Conservation (phyloP, 768 basidiomycete species). For the Antrodiella citrinella region DNA sequence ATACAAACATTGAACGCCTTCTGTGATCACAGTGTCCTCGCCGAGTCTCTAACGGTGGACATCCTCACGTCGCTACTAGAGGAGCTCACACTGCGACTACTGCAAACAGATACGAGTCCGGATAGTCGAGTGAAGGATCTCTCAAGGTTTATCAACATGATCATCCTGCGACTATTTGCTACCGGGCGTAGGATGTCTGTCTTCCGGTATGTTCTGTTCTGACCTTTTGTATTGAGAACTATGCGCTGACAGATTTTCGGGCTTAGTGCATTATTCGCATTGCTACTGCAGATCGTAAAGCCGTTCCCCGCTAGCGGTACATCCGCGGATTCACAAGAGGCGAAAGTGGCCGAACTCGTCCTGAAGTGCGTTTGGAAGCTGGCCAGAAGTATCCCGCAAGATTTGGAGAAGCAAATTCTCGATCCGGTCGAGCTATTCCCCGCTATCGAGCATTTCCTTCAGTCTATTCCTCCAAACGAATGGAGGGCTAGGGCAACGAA, state of each 20-base stretch:
- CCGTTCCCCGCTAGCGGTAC: conserved; percentile 76
- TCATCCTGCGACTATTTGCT: conserved; percentile 87
- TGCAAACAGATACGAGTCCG: conserved; percentile 87
- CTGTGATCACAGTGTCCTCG: conserved; percentile 83
- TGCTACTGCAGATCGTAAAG: conserved; percentile 76
- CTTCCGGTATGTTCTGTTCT: conserved; percentile 57
- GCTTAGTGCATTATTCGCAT: conserved; percentile 64
- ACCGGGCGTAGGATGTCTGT: conserved; percentile 86
- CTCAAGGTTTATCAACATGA: conserved; percentile 97
- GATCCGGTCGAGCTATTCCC: conserved; percentile 86
- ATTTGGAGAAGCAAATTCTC: conserved; percentile 69
- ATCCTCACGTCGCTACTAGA: conserved; percentile 83
- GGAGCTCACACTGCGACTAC: conserved; percentile 82
- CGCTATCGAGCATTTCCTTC: conserved; percentile 89
- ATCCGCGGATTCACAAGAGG: conserved; percentile 66
- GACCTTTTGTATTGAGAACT: conserved; percentile 6
- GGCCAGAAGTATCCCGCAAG: conserved; percentile 88
- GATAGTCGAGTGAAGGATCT: conserved; percentile 85
- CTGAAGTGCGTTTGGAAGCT: conserved; percentile 98
- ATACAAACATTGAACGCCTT: conserved; percentile 95
- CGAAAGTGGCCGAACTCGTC: conserved; percentile 87
- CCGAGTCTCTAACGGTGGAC: conserved; percentile 79
- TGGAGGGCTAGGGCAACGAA: conserved; percentile 90
- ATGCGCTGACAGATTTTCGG: not conserved
- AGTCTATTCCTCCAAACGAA: conserved; percentile 90